Evolutionary conservation across 2,329 filamentous ascomycete species (phyloP).

Genomic region (Botrytis sinoallii): DNA sequence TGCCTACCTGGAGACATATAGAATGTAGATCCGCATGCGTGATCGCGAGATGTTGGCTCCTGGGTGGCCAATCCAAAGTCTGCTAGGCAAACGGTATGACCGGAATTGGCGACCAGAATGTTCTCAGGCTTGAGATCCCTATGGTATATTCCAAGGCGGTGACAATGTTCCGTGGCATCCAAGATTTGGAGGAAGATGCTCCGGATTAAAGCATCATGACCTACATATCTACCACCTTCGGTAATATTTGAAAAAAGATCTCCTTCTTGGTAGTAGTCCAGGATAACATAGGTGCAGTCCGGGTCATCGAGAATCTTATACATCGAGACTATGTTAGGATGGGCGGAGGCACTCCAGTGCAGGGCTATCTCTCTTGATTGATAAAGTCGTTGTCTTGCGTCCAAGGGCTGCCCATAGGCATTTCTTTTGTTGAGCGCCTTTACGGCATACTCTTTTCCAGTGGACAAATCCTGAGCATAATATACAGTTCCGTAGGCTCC

Average conservation of each 20-base stretch:
- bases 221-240: slow-evolving; percentile 87
- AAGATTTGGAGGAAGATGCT: slow-evolving; percentile 90
- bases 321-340: slow-evolving; percentile 91
- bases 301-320: slow-evolving; percentile 87
- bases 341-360: slow-evolving; percentile 83
- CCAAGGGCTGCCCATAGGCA: slow-evolving; percentile 64
- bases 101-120: slow-evolving; percentile 84
- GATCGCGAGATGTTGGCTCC: slow-evolving; percentile 82
- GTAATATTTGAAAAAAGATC: slow-evolving; percentile 98
- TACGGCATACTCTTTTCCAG: slow-evolving; percentile 77
- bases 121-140: slow-evolving; percentile 98
- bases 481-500: slow-evolving; percentile 98
- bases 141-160: slow-evolving; percentile 91
- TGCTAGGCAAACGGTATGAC: slow-evolving; percentile 88
- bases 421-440: slow-evolving; percentile 96
- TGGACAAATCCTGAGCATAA: slow-evolving; percentile 74
- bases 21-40: slow-evolving; percentile 96
- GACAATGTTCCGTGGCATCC: slow-evolving; percentile 95
- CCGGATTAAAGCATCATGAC: slow-evolving; percentile 85
- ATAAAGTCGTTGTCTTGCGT: slow-evolving; percentile 81
- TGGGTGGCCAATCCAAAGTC: slow-evolving; percentile 95
- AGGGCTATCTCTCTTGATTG: slow-evolving; percentile 91
- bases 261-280: slow-evolving; percentile 96
- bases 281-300: slow-evolving; percentile 92
- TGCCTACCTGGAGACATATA: slow-evolving; percentile 98